phyloP scores from a whole-genome alignment of 257 asterid species.

The Linaria vulgaris region DNA sequence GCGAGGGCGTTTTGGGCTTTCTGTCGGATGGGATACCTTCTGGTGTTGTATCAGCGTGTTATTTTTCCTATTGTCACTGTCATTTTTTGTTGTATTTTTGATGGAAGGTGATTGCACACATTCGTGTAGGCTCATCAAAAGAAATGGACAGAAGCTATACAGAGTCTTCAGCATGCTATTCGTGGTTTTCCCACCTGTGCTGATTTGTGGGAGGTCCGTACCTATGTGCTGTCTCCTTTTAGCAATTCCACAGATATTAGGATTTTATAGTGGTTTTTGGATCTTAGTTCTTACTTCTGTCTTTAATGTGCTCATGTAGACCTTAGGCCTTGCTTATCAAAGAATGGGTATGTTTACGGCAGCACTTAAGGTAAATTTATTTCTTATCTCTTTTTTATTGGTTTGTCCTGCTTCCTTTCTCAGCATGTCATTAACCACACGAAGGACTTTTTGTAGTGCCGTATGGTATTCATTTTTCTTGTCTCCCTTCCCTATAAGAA shows the following conservation, averaged over 20 bases:
- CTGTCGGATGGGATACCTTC: conserved; percentile 84
- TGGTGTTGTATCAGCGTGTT: conserved; percentile 40
- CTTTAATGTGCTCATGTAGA: conserved; percentile 44
- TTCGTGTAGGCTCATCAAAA: conserved; percentile 65
- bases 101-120: conserved; percentile 14
- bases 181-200: conserved; percentile 87
- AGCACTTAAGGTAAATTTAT: conserved; percentile 74
- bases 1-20: conserved; percentile 98
- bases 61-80: conserved; percentile 2
- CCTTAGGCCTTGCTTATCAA: conserved; percentile 89
- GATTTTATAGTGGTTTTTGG: conserved; percentile 11
- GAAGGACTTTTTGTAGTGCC: conserved; percentile 10
- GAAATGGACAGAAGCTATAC: conserved; percentile 94
- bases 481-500: conserved; percentile 5
- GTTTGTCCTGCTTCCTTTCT: neutral
- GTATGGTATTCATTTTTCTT: neutral
- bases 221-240: neutral
- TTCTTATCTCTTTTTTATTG: neutral
- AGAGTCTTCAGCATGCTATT: conserved; percentile 88
- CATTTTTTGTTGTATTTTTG: neutral
- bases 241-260: conserved; percentile 8
- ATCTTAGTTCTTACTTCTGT: conserved; percentile 14
- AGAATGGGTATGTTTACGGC: conserved; percentile 98
- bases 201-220: conserved; percentile 91
- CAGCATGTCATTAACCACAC: neutral